Percentiles rank a stretch among this genome's conserved stretches.
These are phyloP conservation scores for Epichloe aotearoae DNA, from an alignment of 2,329 filamentous ascomycete species.

Conservation along the genomic window DNA sequence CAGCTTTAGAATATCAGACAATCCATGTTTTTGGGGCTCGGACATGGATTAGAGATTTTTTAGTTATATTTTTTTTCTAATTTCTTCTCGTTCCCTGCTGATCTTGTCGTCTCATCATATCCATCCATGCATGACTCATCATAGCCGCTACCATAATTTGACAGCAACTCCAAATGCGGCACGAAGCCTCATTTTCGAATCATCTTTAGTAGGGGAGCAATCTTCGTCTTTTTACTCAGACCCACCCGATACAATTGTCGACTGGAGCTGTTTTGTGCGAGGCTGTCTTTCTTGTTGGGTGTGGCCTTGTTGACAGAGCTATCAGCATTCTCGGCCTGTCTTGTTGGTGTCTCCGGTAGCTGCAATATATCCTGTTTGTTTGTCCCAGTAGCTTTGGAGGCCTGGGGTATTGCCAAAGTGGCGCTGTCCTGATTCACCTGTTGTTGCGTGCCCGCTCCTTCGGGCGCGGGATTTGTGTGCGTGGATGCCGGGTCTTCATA, in stretches of 20 bases:
- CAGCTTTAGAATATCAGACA: no score
- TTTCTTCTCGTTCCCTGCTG: not conserved
- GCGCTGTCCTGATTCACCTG: not conserved
- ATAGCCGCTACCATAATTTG: not conserved
- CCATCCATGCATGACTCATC: not conserved
- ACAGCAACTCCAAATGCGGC: not conserved
- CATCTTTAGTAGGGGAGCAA: slow-evolving; percentile 38
- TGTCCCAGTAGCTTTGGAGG: not conserved
- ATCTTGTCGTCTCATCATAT: not conserved
- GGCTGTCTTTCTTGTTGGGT: slow-evolving; percentile 6
- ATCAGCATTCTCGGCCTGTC: not conserved
- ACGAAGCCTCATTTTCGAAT: slow-evolving; percentile 25
- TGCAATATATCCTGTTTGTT: not conserved
- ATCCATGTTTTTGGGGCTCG: not conserved
- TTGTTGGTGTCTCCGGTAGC: not conserved
- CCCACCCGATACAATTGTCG: slow-evolving; percentile 37
- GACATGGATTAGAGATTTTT: not conserved
- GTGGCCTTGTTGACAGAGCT: not conserved
- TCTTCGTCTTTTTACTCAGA: slow-evolving; percentile 35
- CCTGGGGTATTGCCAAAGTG: not conserved
- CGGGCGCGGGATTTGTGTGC: not conserved
- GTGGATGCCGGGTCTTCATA: not conserved
- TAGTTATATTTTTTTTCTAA: not conserved
- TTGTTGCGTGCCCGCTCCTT: not conserved
- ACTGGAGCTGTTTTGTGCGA: slow-evolving; percentile 8